Conservation (phyloP, 1,284 basidiomycete species). For the Ganoderma sinense region DNA sequence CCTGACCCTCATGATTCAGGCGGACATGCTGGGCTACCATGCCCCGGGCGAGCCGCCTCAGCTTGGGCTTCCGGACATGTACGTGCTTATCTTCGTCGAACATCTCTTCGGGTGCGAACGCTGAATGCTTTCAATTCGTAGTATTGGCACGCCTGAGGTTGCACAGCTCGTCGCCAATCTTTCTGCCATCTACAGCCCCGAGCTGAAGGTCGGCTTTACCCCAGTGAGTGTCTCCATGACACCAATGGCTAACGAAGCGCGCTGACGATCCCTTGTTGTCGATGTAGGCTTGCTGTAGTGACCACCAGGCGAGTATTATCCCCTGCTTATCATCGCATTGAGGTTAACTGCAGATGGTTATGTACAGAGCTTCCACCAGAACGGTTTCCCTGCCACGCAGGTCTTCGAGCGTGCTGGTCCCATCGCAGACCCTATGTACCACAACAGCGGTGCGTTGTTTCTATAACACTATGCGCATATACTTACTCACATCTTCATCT, state of each 20-base stretch:
- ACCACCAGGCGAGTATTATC: constrained; percentile 67
- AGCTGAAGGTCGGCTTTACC: constrained; percentile 81
- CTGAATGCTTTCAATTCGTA: constrained; percentile 37
- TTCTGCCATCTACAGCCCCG: constrained; percentile 81
- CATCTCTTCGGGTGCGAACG: not conserved
- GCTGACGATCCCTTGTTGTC: not conserved
- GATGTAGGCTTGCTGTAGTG: constrained; percentile 83
- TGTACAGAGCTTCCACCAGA: constrained; percentile 72
- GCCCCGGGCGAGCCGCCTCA: constrained; percentile 78
- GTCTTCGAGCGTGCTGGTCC: constrained; percentile 85
- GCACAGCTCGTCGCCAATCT: constrained; percentile 78
- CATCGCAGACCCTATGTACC: constrained; percentile 87
- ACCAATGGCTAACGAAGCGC: constrained; percentile 1
- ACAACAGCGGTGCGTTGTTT: constrained; percentile 70
- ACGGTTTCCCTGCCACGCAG: constrained; percentile 85
- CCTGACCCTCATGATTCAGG: constrained; percentile 84
- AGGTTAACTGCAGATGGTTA: not conserved
- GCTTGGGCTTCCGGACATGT: constrained; percentile 77
- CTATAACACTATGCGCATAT: no score
- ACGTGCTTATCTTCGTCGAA: constrained; percentile 27
- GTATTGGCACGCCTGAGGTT: constrained; percentile 82
- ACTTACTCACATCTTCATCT: no score
- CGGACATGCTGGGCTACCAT: constrained; percentile 89
- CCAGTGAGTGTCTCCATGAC: constrained; percentile 45
- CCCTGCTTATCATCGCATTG: not conserved